Conservation (phyloP, 2,329 filamentous ascomycete genomes). For the Neonectria coccinea region DNA sequence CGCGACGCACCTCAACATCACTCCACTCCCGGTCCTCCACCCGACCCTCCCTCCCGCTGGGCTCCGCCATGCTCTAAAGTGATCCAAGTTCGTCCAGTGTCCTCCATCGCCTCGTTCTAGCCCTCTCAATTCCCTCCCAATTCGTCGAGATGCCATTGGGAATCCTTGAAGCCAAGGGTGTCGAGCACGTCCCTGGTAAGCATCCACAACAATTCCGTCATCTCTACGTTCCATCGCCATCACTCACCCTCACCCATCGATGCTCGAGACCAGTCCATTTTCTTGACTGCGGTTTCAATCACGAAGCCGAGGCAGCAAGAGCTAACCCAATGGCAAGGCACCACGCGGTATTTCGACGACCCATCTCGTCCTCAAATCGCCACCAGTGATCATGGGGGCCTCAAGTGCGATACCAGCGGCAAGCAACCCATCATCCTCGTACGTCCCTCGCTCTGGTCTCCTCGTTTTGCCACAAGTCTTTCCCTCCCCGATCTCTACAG, state of each 20-base stretch:
- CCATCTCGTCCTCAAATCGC: conserved; percentile 60
- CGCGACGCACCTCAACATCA: conserved; percentile 3
- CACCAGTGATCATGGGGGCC: conserved; percentile 54
- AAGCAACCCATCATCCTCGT: conserved; percentile 80
- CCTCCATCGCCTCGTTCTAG: conserved; percentile 28
- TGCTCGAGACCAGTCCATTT: conserved; percentile 2
- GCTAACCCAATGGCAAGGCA: conserved; percentile 58
- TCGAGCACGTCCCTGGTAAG: conserved; percentile 80
- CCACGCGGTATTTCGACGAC: conserved; percentile 74
- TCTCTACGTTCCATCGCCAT: background rate
- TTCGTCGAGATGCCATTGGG: conserved; percentile 64
- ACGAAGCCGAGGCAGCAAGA: conserved; percentile 1
- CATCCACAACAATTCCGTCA: conserved; percentile 12
- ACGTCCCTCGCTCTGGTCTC: conserved; percentile 32
- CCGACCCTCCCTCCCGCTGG: conserved; percentile 1
- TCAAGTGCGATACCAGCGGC: conserved; percentile 81
- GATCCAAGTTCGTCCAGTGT: background rate
- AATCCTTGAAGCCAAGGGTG: conserved; percentile 75
- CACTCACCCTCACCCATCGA: conserved; percentile 7
- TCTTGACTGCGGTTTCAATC: background rate
- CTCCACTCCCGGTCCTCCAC: conserved; percentile 1
- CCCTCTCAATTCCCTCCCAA: conserved; percentile 8
- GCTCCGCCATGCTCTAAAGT: conserved; percentile 18
- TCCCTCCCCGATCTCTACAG: conserved; percentile 24
- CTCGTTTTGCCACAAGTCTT: background rate